Evolutionary conservation across 768 basidiomycete genomes (phyloP).

Genomic region (Infundibulicybe gibba): DNA sequence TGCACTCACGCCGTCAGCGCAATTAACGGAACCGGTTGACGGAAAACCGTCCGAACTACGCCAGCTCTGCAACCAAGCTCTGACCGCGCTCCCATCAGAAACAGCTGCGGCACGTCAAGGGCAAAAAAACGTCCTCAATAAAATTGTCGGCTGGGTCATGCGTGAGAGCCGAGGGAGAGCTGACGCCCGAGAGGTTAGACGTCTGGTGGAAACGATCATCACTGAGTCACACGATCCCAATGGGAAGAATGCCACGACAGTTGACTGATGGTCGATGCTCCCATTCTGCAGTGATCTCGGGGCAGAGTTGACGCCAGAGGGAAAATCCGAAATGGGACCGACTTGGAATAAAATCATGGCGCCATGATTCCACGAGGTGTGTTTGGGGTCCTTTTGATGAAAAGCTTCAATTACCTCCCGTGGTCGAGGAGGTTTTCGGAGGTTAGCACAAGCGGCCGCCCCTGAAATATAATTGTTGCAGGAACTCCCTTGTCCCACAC

Average conservation of each 20-base stretch:
- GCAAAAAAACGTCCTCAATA: constrained; percentile 73
- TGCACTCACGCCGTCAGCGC: constrained; percentile 24
- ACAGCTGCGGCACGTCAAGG: constrained; percentile 63
- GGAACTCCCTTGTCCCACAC: too few species aligned
- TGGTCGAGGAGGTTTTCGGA: too few species aligned
- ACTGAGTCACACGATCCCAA: neutral
- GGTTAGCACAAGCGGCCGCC: too few species aligned
- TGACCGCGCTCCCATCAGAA: constrained; percentile 64
- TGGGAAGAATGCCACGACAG: neutral
- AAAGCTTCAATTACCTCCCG: too few species aligned
- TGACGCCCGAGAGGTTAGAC: constrained; percentile 60
- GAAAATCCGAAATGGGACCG: neutral
- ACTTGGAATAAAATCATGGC: too few species aligned
- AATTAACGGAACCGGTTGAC: constrained; percentile 8
- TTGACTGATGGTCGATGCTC: neutral
- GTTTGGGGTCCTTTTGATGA: too few species aligned
- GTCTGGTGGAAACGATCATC: constrained; percentile 46
- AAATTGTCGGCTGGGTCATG: constrained; percentile 86
- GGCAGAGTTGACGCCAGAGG: neutral
- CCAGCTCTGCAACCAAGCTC: constrained; percentile 57
- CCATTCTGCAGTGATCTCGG: neutral
- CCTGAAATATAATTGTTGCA: too few species aligned
- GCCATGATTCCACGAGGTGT: too few species aligned
- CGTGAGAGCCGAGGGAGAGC: constrained; percentile 73
- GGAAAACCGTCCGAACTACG: constrained; percentile 33